Evolutionary conservation across 495 filamentous ascomycete genomes (phyloP).

Genomic region (Penicillium roqueforti): DNA sequence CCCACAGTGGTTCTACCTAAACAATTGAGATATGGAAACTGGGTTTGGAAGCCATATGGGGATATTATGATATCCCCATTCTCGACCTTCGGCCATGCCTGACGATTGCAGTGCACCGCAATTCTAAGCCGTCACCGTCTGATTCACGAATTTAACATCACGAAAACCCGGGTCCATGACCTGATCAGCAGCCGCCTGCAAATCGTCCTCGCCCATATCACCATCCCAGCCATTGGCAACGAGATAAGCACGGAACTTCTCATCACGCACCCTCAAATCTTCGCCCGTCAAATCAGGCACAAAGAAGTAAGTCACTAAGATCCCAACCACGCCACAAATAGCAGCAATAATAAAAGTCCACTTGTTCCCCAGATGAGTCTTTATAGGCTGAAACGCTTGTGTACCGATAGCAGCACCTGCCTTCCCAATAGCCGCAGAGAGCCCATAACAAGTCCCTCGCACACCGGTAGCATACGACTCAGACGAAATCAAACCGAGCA

Average conservation of each 20-base stretch:
- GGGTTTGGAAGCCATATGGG: not conserved
- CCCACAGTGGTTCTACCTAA: not conserved
- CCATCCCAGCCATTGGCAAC: constrained; percentile 46
- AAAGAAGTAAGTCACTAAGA: constrained; percentile 50
- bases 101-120: not conserved
- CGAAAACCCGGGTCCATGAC: constrained; percentile 12
- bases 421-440: constrained; percentile 52
- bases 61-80: not conserved
- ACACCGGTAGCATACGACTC: constrained; percentile 50
- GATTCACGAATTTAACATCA: not conserved
- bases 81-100: not conserved
- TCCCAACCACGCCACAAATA: constrained; percentile 48
- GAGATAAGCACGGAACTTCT: constrained; percentile 44
- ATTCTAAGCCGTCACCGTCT: not conserved
- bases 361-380: constrained; percentile 39
- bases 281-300: constrained; percentile 45
- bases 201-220: constrained; percentile 43
- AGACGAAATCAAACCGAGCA: constrained; percentile 47
- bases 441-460: constrained; percentile 48
- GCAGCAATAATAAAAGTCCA: constrained; percentile 54
- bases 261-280: constrained; percentile 40
- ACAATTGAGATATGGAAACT: not conserved
- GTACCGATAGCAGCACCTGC: constrained; percentile 51
- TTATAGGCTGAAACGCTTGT: constrained; percentile 47
- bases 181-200: constrained; percentile 29